These are phyloP conservation scores for Aspergillus sp. DNA, from an alignment of 2,329 filamentous ascomycete species.

Conservation along the genomic window DNA sequence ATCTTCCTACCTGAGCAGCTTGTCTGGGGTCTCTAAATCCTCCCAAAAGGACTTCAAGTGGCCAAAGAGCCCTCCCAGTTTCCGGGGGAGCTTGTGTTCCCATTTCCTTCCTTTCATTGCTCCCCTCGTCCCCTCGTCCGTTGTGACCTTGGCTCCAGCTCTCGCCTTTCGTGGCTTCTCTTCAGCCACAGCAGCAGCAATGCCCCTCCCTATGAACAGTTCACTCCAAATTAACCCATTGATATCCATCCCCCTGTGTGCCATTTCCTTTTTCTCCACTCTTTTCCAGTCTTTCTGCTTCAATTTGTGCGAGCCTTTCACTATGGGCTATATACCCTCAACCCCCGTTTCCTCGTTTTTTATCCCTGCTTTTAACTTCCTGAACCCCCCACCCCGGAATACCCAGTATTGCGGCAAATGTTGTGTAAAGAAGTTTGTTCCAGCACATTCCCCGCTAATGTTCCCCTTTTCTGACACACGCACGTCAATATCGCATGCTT, in stretches of 20 bases:
- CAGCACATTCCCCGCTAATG: background rate
- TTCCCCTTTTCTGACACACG: background rate
- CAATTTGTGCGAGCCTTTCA: constrained; percentile 11
- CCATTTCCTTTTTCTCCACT: constrained; percentile 10
- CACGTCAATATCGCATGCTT: background rate
- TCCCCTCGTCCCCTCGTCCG: background rate
- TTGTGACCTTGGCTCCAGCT: background rate
- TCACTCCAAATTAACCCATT: constrained; percentile 1
- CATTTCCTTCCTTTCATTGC: background rate
- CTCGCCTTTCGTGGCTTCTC: constrained; percentile 2
- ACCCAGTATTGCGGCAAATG: background rate
- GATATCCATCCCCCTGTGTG: constrained; percentile 1
- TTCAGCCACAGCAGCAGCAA: constrained; percentile 3
- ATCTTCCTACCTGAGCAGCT: background rate
- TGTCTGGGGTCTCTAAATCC: too few species aligned
- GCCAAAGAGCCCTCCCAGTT: background rate
- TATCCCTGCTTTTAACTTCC: background rate
- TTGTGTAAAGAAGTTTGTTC: background rate
- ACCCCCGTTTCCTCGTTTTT: background rate
- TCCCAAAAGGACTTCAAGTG: too few species aligned
- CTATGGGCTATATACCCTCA: constrained; percentile 9
- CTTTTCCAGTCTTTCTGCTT: background rate
- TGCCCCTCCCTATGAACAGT: constrained; percentile 2
- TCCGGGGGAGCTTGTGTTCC: background rate
- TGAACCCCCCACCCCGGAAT: background rate